A percentile compares a stretch with the other conserved stretches of the same genome.
These are phyloP conservation scores for Luffa acutangula DNA, from an alignment of 306 rosid genomes.

Conservation along the genomic window DNA sequence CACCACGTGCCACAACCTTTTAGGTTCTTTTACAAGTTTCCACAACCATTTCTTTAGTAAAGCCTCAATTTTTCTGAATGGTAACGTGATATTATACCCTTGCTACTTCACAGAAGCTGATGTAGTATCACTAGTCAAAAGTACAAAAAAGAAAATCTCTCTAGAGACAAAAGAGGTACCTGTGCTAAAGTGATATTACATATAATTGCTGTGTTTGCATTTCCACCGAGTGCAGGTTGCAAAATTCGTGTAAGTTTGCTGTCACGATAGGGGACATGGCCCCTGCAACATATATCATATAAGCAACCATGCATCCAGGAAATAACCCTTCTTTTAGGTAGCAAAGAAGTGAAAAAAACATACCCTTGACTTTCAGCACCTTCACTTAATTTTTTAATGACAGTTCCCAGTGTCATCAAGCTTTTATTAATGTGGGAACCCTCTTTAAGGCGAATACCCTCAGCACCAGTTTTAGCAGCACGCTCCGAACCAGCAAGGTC, in stretches of 20 bases:
- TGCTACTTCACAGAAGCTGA: not conserved
- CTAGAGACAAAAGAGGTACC: conserved; percentile 21
- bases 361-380: conserved; percentile 99
- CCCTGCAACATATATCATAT: conserved; percentile 39
- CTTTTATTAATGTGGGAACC: conserved; percentile 97
- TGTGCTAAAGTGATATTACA: conserved; percentile 92
- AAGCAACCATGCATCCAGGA: conserved; percentile 8
- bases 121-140: not conserved
- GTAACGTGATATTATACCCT: not conserved
- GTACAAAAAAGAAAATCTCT: not conserved
- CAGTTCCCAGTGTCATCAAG: conserved; percentile 96
- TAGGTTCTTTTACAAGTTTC: too few species aligned
- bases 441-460: conserved; percentile 88
- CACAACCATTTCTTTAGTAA: not conserved
- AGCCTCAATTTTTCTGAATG: not conserved
- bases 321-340: not conserved
- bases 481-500: conserved; percentile 99
- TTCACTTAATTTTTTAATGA: conserved; percentile 92
- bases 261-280: conserved; percentile 97
- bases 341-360: conserved; percentile 13
- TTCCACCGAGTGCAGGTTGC: conserved; percentile 96
- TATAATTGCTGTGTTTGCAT: conserved; percentile 91
- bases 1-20: too few species aligned
- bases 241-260: conserved; percentile 93
- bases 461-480: conserved; percentile 98